Conservation (phyloP, 2,329 filamentous ascomycete genomes). For the Kalmusia sp. region DNA sequence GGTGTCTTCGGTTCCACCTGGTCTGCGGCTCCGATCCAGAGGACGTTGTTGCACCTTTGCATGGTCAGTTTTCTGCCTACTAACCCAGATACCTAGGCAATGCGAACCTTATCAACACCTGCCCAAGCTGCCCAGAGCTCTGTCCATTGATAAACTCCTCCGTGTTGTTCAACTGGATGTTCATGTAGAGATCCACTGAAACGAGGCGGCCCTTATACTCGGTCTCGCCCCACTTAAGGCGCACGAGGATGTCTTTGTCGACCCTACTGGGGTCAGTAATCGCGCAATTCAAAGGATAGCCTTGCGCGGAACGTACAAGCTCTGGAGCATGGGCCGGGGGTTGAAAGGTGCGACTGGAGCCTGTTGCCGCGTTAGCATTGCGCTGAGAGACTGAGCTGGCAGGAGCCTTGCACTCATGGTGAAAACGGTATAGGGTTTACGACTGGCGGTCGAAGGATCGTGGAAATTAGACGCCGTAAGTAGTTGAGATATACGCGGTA, state of each 20-base stretch:
- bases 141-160: constrained; percentile 93
- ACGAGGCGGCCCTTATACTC: constrained; percentile 96
- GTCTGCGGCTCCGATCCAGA: constrained; percentile 77
- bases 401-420: constrained; percentile 48
- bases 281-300: not conserved
- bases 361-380: constrained; percentile 27
- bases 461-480: constrained; percentile 1
- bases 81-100: not conserved
- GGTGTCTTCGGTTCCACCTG: constrained; percentile 51
- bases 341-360: constrained; percentile 80
- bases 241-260: constrained; percentile 87
- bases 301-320: constrained; percentile 71
- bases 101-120: constrained; percentile 84
- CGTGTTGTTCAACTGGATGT: constrained; percentile 88
- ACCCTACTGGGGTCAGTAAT: constrained; percentile 62
- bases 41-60: constrained; percentile 89
- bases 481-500: not conserved
- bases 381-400: not conserved
- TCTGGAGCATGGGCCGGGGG: constrained; percentile 94
- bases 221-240: constrained; percentile 96
- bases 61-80: constrained; percentile 5
- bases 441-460: not conserved
- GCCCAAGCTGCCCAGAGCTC: constrained; percentile 82
- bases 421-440: constrained; percentile 11
- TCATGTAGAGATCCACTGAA: constrained; percentile 98